These are phyloP conservation scores for Phaffomyces antillensis DNA, from an alignment of 805 yeast species.

Conservation along the genomic window DNA sequence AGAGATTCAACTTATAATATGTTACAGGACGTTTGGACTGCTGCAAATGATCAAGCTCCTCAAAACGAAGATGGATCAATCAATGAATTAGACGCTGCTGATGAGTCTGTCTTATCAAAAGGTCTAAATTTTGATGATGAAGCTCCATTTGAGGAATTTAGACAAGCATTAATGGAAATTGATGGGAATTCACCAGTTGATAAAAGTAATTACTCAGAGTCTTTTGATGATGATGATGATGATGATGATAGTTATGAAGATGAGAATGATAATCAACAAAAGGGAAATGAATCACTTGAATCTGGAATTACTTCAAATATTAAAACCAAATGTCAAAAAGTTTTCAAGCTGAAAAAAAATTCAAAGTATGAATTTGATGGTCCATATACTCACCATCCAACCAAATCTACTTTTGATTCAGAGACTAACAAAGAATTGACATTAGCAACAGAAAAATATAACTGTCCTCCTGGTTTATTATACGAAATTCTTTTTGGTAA, in stretches of 20 bases:
- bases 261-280: conserved; percentile 13
- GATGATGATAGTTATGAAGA: conserved; percentile 24
- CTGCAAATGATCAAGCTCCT: conserved; percentile 11
- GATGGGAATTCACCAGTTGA: conserved; percentile 29
- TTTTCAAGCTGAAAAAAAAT: conserved; percentile 31
- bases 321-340: conserved; percentile 15
- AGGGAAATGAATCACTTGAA: not conserved
- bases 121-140: conserved; percentile 11
- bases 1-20: conserved; percentile 73
- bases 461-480: conserved; percentile 74
- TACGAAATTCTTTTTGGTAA: conserved; percentile 66
- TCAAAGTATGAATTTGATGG: conserved; percentile 48
- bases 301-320: conserved; percentile 4
- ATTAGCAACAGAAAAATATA: conserved; percentile 43
- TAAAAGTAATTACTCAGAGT: conserved; percentile 13
- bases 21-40: conserved; percentile 28
- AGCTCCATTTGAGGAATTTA: conserved; percentile 20
- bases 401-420: conserved; percentile 40
- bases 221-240: conserved; percentile 14
- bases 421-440: conserved; percentile 42
- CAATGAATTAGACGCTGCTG: not conserved
- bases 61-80: not conserved
- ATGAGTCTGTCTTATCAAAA: conserved; percentile 13
- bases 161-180: conserved; percentile 36
- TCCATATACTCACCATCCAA: conserved; percentile 55